Percentiles rank a stretch among this genome's conserved stretches.
These are phyloP conservation scores for Fusarium sp. DNA, from an alignment of 2,329 filamentous ascomycete genomes.

Conservation along the genomic window DNA sequence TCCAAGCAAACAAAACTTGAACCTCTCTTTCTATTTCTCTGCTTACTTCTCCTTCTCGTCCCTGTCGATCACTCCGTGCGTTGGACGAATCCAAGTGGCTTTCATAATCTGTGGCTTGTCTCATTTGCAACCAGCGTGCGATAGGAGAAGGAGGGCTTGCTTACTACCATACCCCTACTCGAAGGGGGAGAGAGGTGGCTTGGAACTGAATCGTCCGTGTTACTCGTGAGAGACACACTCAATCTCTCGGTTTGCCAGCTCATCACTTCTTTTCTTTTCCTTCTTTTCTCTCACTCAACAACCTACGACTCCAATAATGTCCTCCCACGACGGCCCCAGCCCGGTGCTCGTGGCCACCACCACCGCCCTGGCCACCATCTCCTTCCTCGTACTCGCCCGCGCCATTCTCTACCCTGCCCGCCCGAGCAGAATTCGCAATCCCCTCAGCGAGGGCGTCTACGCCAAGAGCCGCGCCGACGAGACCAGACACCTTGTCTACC, in stretches of 20 bases:
- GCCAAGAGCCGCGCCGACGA: conserved; percentile 52
- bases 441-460: conserved; percentile 56
- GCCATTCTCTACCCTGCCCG: conserved; percentile 56
- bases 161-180: not conserved
- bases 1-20: not conserved
- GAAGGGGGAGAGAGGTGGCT: not conserved
- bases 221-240: not conserved
- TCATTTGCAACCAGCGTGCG: not conserved
- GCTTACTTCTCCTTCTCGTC: not conserved
- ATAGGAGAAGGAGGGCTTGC: conserved; percentile 1
- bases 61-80: conserved; percentile 1
- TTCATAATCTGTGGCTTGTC: not conserved
- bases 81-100: not conserved
- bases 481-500: conserved; percentile 64
- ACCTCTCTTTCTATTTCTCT: not conserved
- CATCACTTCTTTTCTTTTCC: not conserved
- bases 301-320: not conserved
- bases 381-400: conserved; percentile 52
- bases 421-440: conserved; percentile 57
- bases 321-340: conserved; percentile 28
- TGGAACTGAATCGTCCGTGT: conserved; percentile 2
- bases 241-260: not conserved
- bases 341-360: conserved; percentile 53
- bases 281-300: not conserved
- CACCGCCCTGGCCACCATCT: conserved; percentile 57